Percentiles rank a stretch among this genome's conserved stretches.
Evolutionary conservation across 495 filamentous ascomycete genomes (phyloP).

Genomic region (Trichoderma virens): DNA sequence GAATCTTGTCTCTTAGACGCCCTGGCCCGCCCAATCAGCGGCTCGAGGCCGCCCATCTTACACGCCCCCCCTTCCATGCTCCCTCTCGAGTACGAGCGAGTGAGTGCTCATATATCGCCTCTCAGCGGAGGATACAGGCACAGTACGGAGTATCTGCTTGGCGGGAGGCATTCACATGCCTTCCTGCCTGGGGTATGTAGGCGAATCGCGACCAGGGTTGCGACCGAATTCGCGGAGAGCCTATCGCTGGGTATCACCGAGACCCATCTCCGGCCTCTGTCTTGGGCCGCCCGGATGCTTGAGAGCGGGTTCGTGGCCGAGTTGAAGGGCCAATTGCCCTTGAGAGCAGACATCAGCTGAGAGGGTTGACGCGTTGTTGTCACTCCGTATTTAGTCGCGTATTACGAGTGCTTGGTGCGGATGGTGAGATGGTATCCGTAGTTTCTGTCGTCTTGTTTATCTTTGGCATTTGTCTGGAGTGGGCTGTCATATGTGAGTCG

Average conservation of each 20-base stretch:
- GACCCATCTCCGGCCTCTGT: background rate
- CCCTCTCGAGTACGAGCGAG: too few species aligned
- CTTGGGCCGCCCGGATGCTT: background rate
- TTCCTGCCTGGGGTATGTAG: background rate
- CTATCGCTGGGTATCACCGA: conserved; percentile 1
- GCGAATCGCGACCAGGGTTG: background rate
- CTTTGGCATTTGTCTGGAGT: too few species aligned
- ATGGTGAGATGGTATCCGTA: background rate
- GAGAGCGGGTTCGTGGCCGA: background rate
- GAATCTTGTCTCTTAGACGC: background rate
- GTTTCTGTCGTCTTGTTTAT: too few species aligned
- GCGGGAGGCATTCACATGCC: conserved; percentile 3
- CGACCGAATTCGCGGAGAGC: conserved; percentile 1
- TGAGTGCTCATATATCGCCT: too few species aligned
- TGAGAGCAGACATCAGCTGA: background rate
- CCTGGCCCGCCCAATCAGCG: background rate
- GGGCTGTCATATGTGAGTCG: too few species aligned
- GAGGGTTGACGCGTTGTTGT: background rate
- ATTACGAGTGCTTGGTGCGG: too few species aligned
- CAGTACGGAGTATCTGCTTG: too few species aligned
- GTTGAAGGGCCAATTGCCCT: background rate
- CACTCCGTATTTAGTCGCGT: background rate
- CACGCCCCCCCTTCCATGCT: background rate
- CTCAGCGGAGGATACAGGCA: too few species aligned
- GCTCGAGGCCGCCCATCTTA: background rate